Evolutionary conservation across 2,329 filamentous ascomycete genomes (phyloP).

Genomic region (Meredithiella fracta): DNA sequence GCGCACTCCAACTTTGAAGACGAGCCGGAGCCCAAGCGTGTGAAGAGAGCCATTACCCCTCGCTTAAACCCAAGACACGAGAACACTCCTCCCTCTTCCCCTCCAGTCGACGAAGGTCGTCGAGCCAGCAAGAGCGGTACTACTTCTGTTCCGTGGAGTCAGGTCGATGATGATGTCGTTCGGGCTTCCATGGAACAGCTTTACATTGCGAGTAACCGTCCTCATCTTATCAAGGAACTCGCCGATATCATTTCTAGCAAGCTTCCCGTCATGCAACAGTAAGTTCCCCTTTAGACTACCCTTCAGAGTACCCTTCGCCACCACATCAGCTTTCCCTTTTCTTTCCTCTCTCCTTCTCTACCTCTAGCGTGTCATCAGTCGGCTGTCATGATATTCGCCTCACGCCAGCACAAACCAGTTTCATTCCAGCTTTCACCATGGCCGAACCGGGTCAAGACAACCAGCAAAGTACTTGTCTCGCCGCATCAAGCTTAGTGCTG

Average conservation of each 20-base stretch:
- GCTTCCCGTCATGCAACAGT: constrained; percentile 82
- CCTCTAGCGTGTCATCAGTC: constrained; percentile 6
- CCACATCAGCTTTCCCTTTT: not conserved
- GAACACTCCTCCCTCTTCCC: constrained; percentile 48
- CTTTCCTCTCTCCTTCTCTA: not conserved
- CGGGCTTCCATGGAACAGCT: constrained; percentile 78
- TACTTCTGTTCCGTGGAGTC: constrained; percentile 57
- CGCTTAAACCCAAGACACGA: constrained; percentile 32
- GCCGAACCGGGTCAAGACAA: not conserved
- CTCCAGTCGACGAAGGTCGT: constrained; percentile 23
- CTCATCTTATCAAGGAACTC: constrained; percentile 88
- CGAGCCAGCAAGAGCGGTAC: constrained; percentile 53
- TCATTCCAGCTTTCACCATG: not conserved
- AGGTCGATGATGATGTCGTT: constrained; percentile 90
- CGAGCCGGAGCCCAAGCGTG: constrained; percentile 42
- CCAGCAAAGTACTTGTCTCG: not conserved
- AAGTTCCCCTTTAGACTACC: constrained; percentile 28
- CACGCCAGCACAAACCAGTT: not conserved
- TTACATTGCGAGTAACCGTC: constrained; percentile 76
- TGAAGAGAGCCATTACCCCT: constrained; percentile 26
- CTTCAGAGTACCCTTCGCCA: not conserved
- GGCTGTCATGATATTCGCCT: not conserved
- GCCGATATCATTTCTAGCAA: constrained; percentile 60
- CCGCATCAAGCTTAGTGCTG: too few relatives aligned
- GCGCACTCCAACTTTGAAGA: constrained; percentile 17